Evolutionary conservation across 192 early-diverging fungal species (phyloP), one percentile per base, ranked within the genome.

Genomic region (Backusella parvicylindrica): DNA sequence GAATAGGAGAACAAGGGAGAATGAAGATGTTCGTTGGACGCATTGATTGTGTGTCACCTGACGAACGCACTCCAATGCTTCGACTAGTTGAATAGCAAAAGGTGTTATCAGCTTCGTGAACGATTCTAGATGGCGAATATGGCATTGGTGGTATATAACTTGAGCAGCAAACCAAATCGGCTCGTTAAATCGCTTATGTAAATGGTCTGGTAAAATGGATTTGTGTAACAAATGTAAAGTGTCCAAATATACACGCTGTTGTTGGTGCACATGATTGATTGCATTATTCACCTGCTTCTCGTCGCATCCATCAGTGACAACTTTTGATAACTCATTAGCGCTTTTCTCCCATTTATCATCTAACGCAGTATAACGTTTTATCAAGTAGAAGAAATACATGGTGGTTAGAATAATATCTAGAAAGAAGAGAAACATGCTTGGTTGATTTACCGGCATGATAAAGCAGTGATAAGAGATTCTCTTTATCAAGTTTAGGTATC

Each of bases 151-250:
- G 37, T 68, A 26, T 26, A 68, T 2, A 26, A 68, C 67, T 40
- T 68, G 67, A 40, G 67, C 67, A 68, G 67, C 70, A 53, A 71
- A 71, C 70, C 40, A 71, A 23, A 71, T 53, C 11, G 70, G 40
- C 35, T 71, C 70, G 35, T 68, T 68, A 15, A 68, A 40, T 68
- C 67, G 32, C 23, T 36, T 36, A 12, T 68, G 67, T 26, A 21
- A 13, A 13, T 68, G 21, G 16, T 68, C 23, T 40, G 67, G 67
- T 26, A 68, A 23, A 40, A 68, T 28, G 12, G 23, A 23, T 11
- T 68, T 68, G 32, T 71, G 47, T 31, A 71, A 71, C 31, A 71
- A 28, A 3, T 71, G 70, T 21, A 71, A 53, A 50, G 70, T 71
- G 32, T 71, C 70, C 26, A 71, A 33, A 35, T 71, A 71, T 6